phyloP scores from a whole-genome alignment of 2,329 filamentous ascomycete genomes.

The Bipolaris victoriae region DNA sequence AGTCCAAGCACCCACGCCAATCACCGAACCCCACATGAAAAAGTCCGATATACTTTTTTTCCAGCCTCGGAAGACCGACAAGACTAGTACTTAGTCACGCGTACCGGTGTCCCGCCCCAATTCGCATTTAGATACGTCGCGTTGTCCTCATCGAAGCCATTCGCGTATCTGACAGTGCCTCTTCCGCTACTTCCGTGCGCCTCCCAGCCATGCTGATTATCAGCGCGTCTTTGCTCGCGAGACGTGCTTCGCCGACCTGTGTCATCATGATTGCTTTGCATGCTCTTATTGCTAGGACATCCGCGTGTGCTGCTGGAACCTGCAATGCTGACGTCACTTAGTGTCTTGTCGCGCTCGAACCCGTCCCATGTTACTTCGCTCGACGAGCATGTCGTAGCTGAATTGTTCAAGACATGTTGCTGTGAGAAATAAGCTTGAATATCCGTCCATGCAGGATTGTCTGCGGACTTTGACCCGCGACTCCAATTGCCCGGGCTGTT shows the following conservation, averaged over 20 bases:
- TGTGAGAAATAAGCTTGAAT: not conserved
- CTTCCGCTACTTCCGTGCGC: not conserved
- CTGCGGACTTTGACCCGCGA: not conserved
- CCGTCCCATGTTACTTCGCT: constrained; percentile 27
- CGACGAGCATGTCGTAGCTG: not conserved
- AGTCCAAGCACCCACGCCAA: not conserved
- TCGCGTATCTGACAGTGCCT: constrained; percentile 15
- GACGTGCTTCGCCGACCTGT: not conserved
- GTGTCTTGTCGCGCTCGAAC: constrained; percentile 24
- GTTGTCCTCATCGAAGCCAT: constrained; percentile 30
- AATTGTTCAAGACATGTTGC: not conserved
- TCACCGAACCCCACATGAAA: not conserved
- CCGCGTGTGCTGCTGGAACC: constrained; percentile 17
- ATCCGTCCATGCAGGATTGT: constrained; percentile 7
- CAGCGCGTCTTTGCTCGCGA: not conserved
- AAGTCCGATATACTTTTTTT: not conserved
- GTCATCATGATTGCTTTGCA: not conserved
- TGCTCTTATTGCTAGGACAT: constrained; percentile 4
- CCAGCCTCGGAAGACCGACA: not conserved
- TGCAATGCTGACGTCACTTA: constrained; percentile 28
- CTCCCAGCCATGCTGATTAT: constrained; percentile 10
- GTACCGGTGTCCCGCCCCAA: constrained; percentile 25
- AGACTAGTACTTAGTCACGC: constrained; percentile 18
- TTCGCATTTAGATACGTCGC: constrained; percentile 32
- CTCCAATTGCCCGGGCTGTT: constrained; percentile 1